These are phyloP conservation scores for Alliaria petiolata DNA, from an alignment of 345 rosid species.

Conservation along the genomic window DNA sequence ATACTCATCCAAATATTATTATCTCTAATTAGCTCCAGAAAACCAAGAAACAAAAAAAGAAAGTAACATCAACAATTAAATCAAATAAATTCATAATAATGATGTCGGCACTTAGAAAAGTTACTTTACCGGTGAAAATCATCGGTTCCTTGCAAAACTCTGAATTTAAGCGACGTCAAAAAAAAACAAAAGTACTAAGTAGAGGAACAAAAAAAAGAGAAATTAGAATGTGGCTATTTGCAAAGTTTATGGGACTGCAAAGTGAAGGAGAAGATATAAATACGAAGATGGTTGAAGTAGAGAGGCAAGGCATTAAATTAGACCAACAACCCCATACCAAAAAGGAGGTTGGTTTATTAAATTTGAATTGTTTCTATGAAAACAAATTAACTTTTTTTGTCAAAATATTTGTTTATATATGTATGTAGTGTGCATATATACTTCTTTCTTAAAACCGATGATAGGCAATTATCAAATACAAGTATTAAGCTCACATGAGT, in stretches of 20 bases:
- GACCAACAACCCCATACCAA: conserved; percentile 74
- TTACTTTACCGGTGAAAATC: not conserved
- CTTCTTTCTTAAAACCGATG: too few species aligned
- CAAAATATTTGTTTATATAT: not conserved
- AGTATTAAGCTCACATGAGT: not conserved
- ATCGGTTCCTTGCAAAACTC: not conserved
- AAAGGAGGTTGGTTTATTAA: conserved; percentile 51
- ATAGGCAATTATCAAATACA: too few species aligned
- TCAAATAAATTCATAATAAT: not conserved
- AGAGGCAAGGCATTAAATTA: conserved; percentile 52
- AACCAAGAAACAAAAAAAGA: too few species aligned
- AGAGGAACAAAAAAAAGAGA: conserved; percentile 8
- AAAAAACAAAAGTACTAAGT: not conserved
- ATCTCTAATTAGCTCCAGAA: not conserved
- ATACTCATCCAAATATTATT: not conserved
- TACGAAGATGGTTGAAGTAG: conserved; percentile 32
- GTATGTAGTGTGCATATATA: too few species aligned
- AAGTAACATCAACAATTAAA: not conserved
- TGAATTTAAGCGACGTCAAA: too few species aligned
- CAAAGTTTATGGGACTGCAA: not conserved
- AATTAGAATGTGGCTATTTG: not conserved
- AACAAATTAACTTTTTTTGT: too few species aligned
- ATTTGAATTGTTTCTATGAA: conserved; percentile 34
- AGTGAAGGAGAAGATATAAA: conserved; percentile 34
- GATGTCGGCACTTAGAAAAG: not conserved